Base-by-base conservation (phyloP, 139 green algal species). In the Nannochloris sp. region DNA sequence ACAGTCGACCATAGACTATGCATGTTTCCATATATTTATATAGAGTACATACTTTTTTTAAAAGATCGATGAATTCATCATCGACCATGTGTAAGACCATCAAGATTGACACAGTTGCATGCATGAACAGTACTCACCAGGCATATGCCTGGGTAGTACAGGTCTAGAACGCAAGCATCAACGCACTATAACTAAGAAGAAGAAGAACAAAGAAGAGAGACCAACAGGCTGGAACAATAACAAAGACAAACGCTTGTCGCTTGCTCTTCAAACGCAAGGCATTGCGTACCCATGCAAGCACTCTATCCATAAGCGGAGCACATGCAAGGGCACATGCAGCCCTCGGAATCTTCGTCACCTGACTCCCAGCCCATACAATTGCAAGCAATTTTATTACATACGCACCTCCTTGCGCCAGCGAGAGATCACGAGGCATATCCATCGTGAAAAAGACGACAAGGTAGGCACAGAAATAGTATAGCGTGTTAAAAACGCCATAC, bases 401-500 rank as follows among this genome's bases (percentile, higher is more conserved):
- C 29, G 62, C 46, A 10, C 50, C 61, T 12, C 56, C 53, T 0
- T 62, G 54, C 0, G 62, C 44, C 10, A 67, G 4, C 7, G 70
- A 70, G 44, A 64, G 54, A 36, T 65, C 64, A n/a, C 19, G 16
- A 24, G 19, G n/a, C 24, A 64, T 55, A 29, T 64, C 56, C 12
- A 31, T 18, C 16, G 12, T 18, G 21, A n/a, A 57, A 25, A 64
- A 24, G 12, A 53, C 57, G 12, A 64, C 7, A 10, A 64, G 40
- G 21, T 57, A 64, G 9, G 72, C 56, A 23, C 49, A 18, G 1
- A 53, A 68, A 60, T 88, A 88, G 57, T 88, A 88, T 4, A 78
- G 7, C 2, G 81, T 87, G 64, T 88, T 88, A 49, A 83, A 69
- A 3, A 85, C 19, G 40, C 81, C 81, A 57, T 88, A 88, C 1